Evolutionary conservation across 2,329 filamentous ascomycete species (phyloP), one percentile per base, ranked within the genome.

Genomic region (Emydomyces testavorans): DNA sequence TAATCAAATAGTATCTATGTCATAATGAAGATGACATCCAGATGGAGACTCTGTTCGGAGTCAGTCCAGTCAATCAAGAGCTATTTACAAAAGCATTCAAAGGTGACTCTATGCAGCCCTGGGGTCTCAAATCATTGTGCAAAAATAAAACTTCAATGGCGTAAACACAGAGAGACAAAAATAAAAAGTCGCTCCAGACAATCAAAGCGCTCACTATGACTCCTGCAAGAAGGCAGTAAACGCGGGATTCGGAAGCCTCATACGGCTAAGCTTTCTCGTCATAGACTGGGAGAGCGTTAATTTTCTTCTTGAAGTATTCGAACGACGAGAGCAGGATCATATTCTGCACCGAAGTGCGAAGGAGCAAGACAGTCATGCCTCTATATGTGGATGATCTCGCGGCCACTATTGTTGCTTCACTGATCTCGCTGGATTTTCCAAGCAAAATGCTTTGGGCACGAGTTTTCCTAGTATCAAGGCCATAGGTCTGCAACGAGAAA

Each of bases 391-490:
- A 67, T 20, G 65, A 66, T 37, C 64, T 63, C 40, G 67, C 63
- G 1, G 65, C 65, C 1, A 64, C 64, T 11, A 60, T 52, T 3
- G 64, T 63, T 4, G 67, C 63, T 52, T 68, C 65, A 16, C 64
- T 65, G 34, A 68, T 60, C 51, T 69, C 65, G 44, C 65, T 65
- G 24, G 61, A 52, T 48, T 67, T 65, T 10, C 67, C 67, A 10
- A 72, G 61, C 6, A 72, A 58, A 34, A 70, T 64, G 45, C 69
- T 71, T 54, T 72, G 69, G 1, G 67, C 66, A 13, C 69, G 69
- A n/a, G 69, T 72, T 55, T 72, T 72, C 50, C 66, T 65, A 2
- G 69, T 71, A 50, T 72, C 69, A 8, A 72, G 63, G 0, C 69
- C 67, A 51, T 72, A 72, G 3, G 69, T 72, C 69, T 71, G 40